A percentile compares a stretch with the other conserved stretches of the same genome.
phyloP scores from a whole-genome alignment of 2,329 filamentous ascomycete species.

The Dendryphion nanum region DNA sequence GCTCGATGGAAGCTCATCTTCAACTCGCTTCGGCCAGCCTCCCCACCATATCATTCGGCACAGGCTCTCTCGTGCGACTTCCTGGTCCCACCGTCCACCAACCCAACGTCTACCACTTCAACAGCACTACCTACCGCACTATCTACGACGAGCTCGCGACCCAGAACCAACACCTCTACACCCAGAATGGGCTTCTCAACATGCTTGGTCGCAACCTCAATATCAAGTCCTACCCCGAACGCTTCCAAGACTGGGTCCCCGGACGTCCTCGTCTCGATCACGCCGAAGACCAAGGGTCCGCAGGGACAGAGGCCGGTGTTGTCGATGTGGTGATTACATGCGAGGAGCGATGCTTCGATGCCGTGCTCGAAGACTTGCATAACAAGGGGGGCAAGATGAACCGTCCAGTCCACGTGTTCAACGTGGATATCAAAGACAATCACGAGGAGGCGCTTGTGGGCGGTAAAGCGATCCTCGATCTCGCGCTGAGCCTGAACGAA shows the following conservation, averaged over 20 bases:
- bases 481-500: constrained; percentile 80
- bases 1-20: constrained; percentile 98
- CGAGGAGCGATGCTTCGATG: constrained; percentile 97
- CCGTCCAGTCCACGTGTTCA: constrained; percentile 93
- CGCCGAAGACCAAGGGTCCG: constrained; percentile 68
- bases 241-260: constrained; percentile 96
- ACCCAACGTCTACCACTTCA: constrained; percentile 98
- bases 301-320: constrained; percentile 81
- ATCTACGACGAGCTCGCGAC: constrained; percentile 89
- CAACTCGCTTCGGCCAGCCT: constrained; percentile 79
- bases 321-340: constrained; percentile 96
- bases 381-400: constrained; percentile 84
- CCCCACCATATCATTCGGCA: constrained; percentile 97
- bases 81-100: constrained; percentile 88
- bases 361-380: constrained; percentile 89
- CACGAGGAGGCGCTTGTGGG: constrained; percentile 93
- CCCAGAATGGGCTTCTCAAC: constrained; percentile 86
- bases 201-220: constrained; percentile 91
- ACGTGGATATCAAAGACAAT: constrained; percentile 97
- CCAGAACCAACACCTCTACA: constrained; percentile 86
- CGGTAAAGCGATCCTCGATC: constrained; percentile 85
- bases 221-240: constrained; percentile 93
- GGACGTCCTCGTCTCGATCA: constrained; percentile 77
- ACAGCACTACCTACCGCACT: constrained; percentile 89
- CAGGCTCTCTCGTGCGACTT: constrained; percentile 87